Conservation (phyloP, 1,284 basidiomycete genomes). For the Cryptococcus sp. region DNA sequence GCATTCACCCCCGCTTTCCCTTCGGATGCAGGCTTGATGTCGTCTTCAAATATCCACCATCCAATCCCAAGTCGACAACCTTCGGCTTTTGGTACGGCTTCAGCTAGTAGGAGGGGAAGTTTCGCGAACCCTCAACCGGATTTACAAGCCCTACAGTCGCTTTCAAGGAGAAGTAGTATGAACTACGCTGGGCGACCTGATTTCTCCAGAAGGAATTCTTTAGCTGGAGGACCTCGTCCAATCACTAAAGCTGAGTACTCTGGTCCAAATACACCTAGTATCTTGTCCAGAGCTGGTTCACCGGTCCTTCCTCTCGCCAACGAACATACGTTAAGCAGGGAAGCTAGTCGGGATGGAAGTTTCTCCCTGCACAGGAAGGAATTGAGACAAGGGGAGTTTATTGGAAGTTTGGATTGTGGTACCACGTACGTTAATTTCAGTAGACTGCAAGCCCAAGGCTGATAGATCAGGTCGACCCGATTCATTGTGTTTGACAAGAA, state of each 20-base stretch:
- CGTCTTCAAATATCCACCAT: conserved; percentile 19
- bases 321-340: conserved; percentile 24
- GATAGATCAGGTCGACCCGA: conserved; percentile 67
- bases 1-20: conserved; percentile 16
- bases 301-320: conserved; percentile 43
- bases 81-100: conserved; percentile 11
- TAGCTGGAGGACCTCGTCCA: conserved; percentile 36
- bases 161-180: conserved; percentile 2
- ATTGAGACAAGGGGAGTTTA: conserved; percentile 57
- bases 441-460: not conserved
- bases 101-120: not conserved
- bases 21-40: conserved; percentile 15
- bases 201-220: conserved; percentile 23
- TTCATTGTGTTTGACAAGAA: conserved; percentile 91
- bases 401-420: conserved; percentile 85
- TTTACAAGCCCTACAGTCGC: not conserved
- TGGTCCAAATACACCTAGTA: conserved; percentile 37
- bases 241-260: conserved; percentile 37
- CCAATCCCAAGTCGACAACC: conserved; percentile 21
- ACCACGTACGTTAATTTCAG: conserved; percentile 65
- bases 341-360: conserved; percentile 6
- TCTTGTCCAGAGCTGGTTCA: conserved; percentile 45
- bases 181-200: not conserved
- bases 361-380: conserved; percentile 14
- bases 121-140: not conserved